phyloP scores from a whole-genome alignment of 2,329 filamentous ascomycete genomes.

The Cadophora sp. region DNA sequence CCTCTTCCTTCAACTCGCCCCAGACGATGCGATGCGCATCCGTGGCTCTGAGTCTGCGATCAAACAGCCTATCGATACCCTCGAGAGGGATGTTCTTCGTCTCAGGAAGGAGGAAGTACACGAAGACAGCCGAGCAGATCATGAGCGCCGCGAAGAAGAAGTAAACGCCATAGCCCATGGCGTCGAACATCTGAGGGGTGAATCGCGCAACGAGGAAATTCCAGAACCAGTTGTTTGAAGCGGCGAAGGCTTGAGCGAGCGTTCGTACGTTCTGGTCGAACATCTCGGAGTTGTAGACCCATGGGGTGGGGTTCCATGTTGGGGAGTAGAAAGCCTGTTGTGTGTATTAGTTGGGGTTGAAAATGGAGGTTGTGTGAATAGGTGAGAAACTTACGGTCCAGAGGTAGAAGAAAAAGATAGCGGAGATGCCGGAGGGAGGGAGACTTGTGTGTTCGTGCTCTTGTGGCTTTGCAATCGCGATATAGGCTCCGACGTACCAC shows the following conservation, averaged over 20 bases:
- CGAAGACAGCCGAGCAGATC: slow-evolving; percentile 62
- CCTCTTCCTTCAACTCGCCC: slow-evolving; percentile 38
- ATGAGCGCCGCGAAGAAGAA: slow-evolving; percentile 73
- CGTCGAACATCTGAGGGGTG: slow-evolving; percentile 68
- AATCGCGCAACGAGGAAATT: slow-evolving; percentile 75
- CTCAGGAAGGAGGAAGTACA: slow-evolving; percentile 69
- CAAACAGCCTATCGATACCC: slow-evolving; percentile 68
- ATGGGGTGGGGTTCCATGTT: slow-evolving; percentile 76
- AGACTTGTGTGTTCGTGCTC: slow-evolving; percentile 42
- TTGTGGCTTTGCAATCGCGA: slow-evolving; percentile 55
- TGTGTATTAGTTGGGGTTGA: slow-evolving; percentile 21
- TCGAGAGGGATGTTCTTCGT: slow-evolving; percentile 71
- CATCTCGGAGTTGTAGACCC: slow-evolving; percentile 80
- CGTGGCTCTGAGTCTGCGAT: slow-evolving; percentile 36
- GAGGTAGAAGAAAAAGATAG: slow-evolving; percentile 76
- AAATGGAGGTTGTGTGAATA: background rate
- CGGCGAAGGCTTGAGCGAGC: slow-evolving; percentile 74
- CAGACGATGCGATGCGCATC: slow-evolving; percentile 40
- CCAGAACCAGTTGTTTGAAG: slow-evolving; percentile 71
- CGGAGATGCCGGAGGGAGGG: slow-evolving; percentile 57
- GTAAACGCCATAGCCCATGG: slow-evolving; percentile 69
- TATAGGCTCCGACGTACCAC: slow-evolving; percentile 69
- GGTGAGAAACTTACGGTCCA: slow-evolving; percentile 57
- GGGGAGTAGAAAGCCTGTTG: slow-evolving; percentile 68
- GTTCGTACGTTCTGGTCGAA: slow-evolving; percentile 74